Percentiles rank a stretch among this genome's conserved stretches.
Evolutionary conservation across 768 basidiomycete species (phyloP).

Genomic region (Leucocoprinus birnbaumii): DNA sequence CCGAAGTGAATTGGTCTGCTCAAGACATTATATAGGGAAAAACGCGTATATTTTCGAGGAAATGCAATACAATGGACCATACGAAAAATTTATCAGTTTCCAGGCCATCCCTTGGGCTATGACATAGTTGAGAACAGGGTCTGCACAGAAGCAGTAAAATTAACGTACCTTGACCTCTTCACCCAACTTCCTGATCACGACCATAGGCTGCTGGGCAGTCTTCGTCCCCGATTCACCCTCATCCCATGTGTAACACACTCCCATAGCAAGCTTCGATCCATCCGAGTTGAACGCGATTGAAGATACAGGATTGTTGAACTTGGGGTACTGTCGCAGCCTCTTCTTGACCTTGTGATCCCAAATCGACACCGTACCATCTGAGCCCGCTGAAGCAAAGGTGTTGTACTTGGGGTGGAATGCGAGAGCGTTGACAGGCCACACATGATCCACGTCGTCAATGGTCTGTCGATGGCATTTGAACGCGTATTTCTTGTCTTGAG

Average conservation of each 20-base stretch:
- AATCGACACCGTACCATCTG: slow-evolving; percentile 89
- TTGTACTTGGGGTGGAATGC: slow-evolving; percentile 93
- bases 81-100: not conserved
- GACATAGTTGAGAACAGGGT: not conserved
- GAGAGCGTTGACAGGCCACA: slow-evolving; percentile 94
- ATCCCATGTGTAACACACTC: slow-evolving; percentile 88
- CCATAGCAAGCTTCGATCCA: slow-evolving; percentile 81
- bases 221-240: slow-evolving; percentile 75
- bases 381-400: slow-evolving; percentile 94
- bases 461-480: slow-evolving; percentile 96
- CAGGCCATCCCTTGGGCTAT: not conserved
- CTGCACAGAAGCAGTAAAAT: not conserved
- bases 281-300: slow-evolving; percentile 82
- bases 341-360: slow-evolving; percentile 99
- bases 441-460: slow-evolving; percentile 88
- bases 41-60: too few species aligned
- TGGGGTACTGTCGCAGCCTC: slow-evolving; percentile 85
- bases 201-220: slow-evolving; percentile 56
- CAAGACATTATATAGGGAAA: too few species aligned
- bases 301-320: slow-evolving; percentile 73
- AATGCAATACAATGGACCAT: too few species aligned
- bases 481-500: slow-evolving; percentile 87
- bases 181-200: slow-evolving; percentile 62
- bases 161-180: slow-evolving; percentile 63
- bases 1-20: too few species aligned